phyloP scores from a whole-genome alignment of 176 grass and related monocot genomes.

The Eleusine coracana region DNA sequence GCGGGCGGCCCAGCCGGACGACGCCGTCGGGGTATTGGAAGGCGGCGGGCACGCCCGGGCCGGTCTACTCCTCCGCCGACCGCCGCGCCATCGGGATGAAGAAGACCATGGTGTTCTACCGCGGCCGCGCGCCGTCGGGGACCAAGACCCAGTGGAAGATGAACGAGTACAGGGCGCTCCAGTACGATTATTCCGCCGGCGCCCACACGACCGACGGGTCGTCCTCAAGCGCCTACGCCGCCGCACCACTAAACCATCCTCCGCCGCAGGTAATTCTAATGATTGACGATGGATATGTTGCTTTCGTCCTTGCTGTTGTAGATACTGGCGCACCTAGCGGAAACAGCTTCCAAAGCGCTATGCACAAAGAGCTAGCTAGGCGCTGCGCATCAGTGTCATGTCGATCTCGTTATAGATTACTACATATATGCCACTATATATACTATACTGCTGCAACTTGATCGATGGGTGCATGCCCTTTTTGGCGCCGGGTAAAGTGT shows the following conservation, averaged over 20 bases:
- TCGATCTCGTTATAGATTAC: slow-evolving; percentile 27
- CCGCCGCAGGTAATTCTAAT: slow-evolving; percentile 33
- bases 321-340: slow-evolving; percentile 1
- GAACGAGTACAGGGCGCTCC: slow-evolving; percentile 80
- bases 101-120: slow-evolving; percentile 99
- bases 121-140: slow-evolving; percentile 66
- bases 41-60: slow-evolving; percentile 81
- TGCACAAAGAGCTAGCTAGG: too few species aligned
- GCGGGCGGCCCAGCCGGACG: slow-evolving; percentile 79
- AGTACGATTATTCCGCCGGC: slow-evolving; percentile 16
- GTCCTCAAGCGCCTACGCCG: background rate
- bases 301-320: slow-evolving; percentile 36
- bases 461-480: background rate
- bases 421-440: background rate
- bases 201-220: background rate
- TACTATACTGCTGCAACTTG: background rate
- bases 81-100: slow-evolving; percentile 67
- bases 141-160: slow-evolving; percentile 91
- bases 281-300: slow-evolving; percentile 18
- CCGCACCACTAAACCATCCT: slow-evolving; percentile 21
- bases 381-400: slow-evolving; percentile 26
- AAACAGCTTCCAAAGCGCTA: slow-evolving; percentile 14
- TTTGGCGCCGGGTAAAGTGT: slow-evolving; percentile 8
- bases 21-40: slow-evolving; percentile 98
- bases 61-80: slow-evolving; percentile 62